Percentiles rank a stretch among this genome's conserved stretches.
These are phyloP conservation scores for Aspergillus candidus DNA, from an alignment of 2,329 filamentous ascomycete genomes.

Conservation along the genomic window DNA sequence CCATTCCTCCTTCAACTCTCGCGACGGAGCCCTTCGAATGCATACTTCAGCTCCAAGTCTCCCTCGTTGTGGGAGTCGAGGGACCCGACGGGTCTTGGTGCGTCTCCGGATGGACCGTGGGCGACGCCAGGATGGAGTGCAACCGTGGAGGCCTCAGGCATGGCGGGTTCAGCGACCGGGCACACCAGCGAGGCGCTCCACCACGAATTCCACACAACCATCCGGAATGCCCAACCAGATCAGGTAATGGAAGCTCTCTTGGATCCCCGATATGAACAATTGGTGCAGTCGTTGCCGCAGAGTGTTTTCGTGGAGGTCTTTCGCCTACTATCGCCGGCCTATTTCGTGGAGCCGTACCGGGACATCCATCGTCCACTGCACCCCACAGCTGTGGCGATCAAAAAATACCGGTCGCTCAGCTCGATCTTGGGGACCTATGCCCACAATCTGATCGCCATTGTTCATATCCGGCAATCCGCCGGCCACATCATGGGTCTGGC, in stretches of 20 bases:
- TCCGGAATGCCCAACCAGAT: slow-evolving; percentile 36
- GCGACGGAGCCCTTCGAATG: not conserved
- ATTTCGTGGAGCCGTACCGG: slow-evolving; percentile 45
- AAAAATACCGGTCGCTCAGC: slow-evolving; percentile 36
- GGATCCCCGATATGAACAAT: slow-evolving; percentile 23
- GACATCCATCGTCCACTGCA: slow-evolving; percentile 48
- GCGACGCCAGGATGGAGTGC: too few species aligned
- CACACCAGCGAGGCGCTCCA: not conserved
- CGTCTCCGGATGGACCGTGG: too few species aligned
- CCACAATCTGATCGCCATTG: slow-evolving; percentile 32
- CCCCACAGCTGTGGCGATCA: slow-evolving; percentile 38
- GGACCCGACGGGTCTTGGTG: too few species aligned
- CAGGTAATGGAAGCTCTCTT: slow-evolving; percentile 34
- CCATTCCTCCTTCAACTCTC: not conserved
- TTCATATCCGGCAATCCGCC: slow-evolving; percentile 31
- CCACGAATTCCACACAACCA: slow-evolving; percentile 20
- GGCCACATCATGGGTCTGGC: slow-evolving; percentile 36
- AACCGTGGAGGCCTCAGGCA: too few species aligned
- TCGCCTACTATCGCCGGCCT: slow-evolving; percentile 53
- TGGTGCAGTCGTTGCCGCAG: slow-evolving; percentile 43
- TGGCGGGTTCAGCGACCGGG: too few species aligned
- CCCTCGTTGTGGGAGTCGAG: too few species aligned
- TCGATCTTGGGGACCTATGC: slow-evolving; percentile 37
- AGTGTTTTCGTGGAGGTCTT: slow-evolving; percentile 60
- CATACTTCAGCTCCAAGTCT: slow-evolving; percentile 1